Evolutionary conservation across 345 rosid species (phyloP).

Genomic region (Lepidium africanum): DNA sequence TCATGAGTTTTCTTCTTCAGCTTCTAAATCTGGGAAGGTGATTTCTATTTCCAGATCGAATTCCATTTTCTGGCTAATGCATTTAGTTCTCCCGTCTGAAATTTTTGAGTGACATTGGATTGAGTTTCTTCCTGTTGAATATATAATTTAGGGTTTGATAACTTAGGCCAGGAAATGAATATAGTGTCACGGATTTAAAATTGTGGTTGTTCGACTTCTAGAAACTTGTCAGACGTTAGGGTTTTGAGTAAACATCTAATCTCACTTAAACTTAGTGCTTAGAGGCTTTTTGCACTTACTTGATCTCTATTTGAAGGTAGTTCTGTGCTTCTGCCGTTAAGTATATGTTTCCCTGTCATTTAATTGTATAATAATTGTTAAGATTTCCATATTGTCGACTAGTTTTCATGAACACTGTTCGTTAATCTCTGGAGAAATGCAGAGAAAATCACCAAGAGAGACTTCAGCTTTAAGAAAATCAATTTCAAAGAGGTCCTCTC

Average conservation of each 20-base stretch:
- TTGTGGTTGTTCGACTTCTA: not conserved
- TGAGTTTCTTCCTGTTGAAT: not conserved
- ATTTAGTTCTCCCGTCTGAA: not conserved
- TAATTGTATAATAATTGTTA: not conserved
- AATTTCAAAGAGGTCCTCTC: constrained; percentile 76
- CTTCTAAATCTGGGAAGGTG: constrained; percentile 52
- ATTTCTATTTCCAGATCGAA: not conserved
- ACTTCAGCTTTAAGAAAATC: constrained; percentile 49
- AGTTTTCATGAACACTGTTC: not conserved
- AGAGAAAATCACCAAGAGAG: constrained; percentile 57
- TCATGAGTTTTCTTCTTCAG: constrained; percentile 26
- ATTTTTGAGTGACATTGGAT: not conserved
- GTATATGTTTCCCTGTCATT: not conserved
- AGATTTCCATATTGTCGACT: not conserved
- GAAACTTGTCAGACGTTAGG: not conserved
- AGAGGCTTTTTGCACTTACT: not conserved
- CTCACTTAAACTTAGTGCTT: not conserved
- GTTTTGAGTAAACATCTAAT: not conserved
- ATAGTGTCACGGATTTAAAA: not conserved
- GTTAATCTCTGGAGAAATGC: constrained; percentile 22
- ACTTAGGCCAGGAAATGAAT: not conserved
- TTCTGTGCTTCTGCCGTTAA: not conserved
- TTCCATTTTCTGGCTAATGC: not conserved
- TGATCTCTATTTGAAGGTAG: not conserved
- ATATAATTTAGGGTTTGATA: not conserved